Percentiles rank a stretch among this genome's conserved stretches.
Evolutionary conservation across 1,139 yeast species (phyloP).

Genomic region (Eremothecium sinecaudum): DNA sequence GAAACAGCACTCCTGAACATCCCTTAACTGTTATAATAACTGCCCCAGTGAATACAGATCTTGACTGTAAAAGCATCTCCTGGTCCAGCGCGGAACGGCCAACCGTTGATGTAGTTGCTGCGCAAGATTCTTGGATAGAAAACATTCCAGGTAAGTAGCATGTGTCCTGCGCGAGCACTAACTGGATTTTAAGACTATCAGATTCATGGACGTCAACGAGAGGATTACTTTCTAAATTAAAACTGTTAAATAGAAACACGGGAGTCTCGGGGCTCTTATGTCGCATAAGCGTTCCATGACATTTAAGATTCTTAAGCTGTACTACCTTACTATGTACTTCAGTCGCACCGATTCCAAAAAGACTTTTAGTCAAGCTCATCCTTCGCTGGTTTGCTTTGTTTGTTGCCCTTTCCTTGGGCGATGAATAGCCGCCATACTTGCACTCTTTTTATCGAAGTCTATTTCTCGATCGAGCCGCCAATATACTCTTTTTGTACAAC

Average conservation of each 20-base stretch:
- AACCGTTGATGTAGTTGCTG: not conserved
- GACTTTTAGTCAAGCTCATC: too few species aligned
- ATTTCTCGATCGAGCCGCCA: too few species aligned
- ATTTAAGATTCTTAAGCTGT: conserved; percentile 6
- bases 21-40: conserved; percentile 10
- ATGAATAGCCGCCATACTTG: too few species aligned
- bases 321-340: too few species aligned
- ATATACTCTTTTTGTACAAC: too few species aligned
- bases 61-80: conserved; percentile 4
- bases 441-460: too few species aligned
- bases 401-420: too few species aligned
- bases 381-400: too few species aligned
- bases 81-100: conserved; percentile 1
- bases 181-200: conserved; percentile 6
- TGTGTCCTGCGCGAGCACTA: conserved; percentile 6
- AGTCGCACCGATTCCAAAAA: too few species aligned
- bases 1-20: conserved; percentile 5
- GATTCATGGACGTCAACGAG: conserved; percentile 8
- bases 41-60: conserved; percentile 8
- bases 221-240: conserved; percentile 7
- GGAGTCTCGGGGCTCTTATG: conserved; percentile 8
- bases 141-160: conserved; percentile 8
- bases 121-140: conserved; percentile 2
- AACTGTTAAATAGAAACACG: conserved; percentile 9
- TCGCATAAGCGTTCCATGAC: conserved; percentile 7